phyloP scores from a whole-genome alignment of 306 rosid genomes.

The Arachis hypogaea region DNA sequence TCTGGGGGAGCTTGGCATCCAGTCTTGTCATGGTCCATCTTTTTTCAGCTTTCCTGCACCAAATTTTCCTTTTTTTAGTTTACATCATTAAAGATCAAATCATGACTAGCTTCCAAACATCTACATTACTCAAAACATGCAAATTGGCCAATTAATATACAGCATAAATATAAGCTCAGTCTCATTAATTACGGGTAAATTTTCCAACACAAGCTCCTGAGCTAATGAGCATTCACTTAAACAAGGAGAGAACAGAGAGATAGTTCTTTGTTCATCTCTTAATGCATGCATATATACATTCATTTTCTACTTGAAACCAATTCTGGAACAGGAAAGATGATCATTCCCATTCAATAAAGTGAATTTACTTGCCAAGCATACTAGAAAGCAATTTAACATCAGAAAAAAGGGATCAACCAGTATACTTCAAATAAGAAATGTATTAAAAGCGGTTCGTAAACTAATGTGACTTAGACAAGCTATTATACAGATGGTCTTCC shows the following conservation, averaged over 20 bases:
- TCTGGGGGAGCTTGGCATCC: slow-evolving; percentile 81
- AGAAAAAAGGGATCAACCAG: not conserved
- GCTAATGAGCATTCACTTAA: too few species aligned
- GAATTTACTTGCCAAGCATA: not conserved
- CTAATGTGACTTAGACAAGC: not conserved
- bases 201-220: not conserved
- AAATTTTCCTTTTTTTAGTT: not conserved
- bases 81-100: not conserved
- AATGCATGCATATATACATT: too few species aligned
- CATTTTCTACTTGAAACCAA: not conserved
- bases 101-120: slow-evolving; percentile 4
- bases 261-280: too few species aligned
- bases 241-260: too few species aligned
- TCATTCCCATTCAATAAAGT: not conserved
- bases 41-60: slow-evolving; percentile 52
- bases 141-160: not conserved
- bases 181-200: not conserved
- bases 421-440: not conserved
- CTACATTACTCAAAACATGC: not conserved
- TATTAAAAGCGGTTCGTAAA: not conserved
- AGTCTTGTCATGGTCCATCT: slow-evolving; percentile 75
- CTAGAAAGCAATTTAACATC: not conserved
- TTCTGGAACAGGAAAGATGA: not conserved
- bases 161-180: not conserved
- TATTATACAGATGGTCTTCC: not conserved